These are phyloP conservation scores for Colletotrichum tabaci DNA, from an alignment of 2,329 filamentous ascomycete genomes.

Conservation along the genomic window DNA sequence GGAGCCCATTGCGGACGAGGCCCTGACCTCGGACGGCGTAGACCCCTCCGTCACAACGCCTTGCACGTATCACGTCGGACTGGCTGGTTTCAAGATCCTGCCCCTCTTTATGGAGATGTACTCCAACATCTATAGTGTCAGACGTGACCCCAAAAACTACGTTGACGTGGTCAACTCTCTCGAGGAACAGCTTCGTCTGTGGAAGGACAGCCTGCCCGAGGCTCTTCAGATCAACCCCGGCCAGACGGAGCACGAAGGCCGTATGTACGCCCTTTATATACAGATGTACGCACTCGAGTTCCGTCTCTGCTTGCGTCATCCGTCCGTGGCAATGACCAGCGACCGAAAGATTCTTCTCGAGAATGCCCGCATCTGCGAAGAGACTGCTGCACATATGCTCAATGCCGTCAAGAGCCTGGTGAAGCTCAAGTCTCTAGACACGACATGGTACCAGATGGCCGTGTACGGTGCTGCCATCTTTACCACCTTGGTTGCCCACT, in stretches of 20 bases:
- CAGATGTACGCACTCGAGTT: conserved; percentile 71
- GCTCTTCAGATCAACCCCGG: conserved; percentile 65
- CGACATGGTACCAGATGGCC: conserved; percentile 83
- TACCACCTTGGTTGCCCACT: conserved; percentile 78
- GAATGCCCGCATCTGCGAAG: conserved; percentile 76
- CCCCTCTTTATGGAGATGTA: conserved; percentile 82
- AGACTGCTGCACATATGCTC: conserved; percentile 76
- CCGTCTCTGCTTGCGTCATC: conserved; percentile 72
- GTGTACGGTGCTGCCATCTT: conserved; percentile 82
- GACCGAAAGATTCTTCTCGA: conserved; percentile 71
- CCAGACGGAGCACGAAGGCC: conserved; percentile 55
- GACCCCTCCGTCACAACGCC: conserved; percentile 67
- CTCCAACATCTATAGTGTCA: conserved; percentile 81
- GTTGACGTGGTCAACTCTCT: conserved; percentile 73
- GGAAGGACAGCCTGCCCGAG: conserved; percentile 75
- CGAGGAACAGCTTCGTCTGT: conserved; percentile 74
- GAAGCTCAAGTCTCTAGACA: conserved; percentile 78
- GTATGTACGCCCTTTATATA: conserved; percentile 68
- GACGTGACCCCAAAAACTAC: conserved; percentile 75
- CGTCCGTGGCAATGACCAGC: conserved; percentile 70
- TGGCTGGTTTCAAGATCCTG: conserved; percentile 76
- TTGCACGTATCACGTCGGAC: conserved; percentile 77
- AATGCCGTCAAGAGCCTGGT: conserved; percentile 71
- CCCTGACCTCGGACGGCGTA: conserved; percentile 76
- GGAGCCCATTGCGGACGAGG: conserved; percentile 78